Evolutionary conservation across 164 flowering plant genomes (phyloP), one percentile per base, ranked within the genome.

Genomic region (Cinnamomum micranthum): DNA sequence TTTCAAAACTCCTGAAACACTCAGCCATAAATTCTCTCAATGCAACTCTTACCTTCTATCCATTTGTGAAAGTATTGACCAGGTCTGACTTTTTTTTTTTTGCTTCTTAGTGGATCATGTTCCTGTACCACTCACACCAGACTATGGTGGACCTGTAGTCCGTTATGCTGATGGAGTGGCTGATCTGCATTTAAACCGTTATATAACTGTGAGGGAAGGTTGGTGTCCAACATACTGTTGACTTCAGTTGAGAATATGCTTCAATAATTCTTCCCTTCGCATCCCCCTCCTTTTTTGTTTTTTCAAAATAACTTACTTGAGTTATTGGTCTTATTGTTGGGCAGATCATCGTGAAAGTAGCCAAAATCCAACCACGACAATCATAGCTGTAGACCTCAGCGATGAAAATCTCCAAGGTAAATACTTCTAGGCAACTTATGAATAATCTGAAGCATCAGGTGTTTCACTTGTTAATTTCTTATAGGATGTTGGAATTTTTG

Each of bases 291-390:
- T 41, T 9, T 1, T 7, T 35, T 7, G 0, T 33, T 33, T 41
- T 41, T 41, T 9, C 10, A 41, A 41, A 41, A 7, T 41, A 7
- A 41, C 47, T 41, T 9, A 41, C 47, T 1, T 2, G 10, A 41
- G 35, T 55, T 55, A 20, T 55, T 55, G 59, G 17, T 20, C 28
- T 23, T 14, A 35, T 66, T 70, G 15, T 13, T 71, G 74, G 28
- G 65, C 77, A 95, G 98, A 95, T 89, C 86, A 81, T 25, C 92
- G 97, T 59, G 82, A 87, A 80, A 89, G 89, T 75, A 82, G 82
- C 69, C 75, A 76, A 41, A 88, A 92, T 84, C 82, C 99, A 73
- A 82, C 77, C 47, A 87, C 96, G 25, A 81, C 88, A 19, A 89
- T 95, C 79, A 95, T 84, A 24, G 77, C 92, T 5, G 70, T 95